Evolutionary conservation across 305 asterid genomes (phyloP).

Genomic region (Fraxinus floribunda): DNA sequence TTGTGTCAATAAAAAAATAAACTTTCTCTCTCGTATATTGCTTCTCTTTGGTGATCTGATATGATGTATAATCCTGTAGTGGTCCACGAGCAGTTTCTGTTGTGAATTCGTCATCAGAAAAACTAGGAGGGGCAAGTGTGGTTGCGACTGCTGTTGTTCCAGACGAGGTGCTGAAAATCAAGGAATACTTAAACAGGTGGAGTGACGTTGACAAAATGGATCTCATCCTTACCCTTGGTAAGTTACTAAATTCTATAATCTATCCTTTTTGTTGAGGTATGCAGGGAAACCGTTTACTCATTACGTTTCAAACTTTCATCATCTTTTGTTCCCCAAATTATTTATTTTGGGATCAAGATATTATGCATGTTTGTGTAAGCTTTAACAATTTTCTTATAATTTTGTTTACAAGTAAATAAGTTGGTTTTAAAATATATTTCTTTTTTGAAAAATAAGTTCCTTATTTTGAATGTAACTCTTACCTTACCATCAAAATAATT

Average conservation of each 20-base stretch:
- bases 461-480: background rate
- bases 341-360: background rate
- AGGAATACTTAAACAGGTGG: constrained; percentile 69
- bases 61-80: constrained; percentile 43
- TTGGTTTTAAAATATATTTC: background rate
- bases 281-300: background rate
- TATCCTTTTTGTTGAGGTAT: constrained; percentile 13
- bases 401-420: background rate
- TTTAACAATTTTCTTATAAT: background rate
- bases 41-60: constrained; percentile 16
- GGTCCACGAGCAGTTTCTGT: constrained; percentile 93
- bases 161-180: constrained; percentile 74
- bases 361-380: background rate
- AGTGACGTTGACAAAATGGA: constrained; percentile 85
- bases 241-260: constrained; percentile 14
- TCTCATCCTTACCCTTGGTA: constrained; percentile 93
- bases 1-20: background rate
- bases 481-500: background rate
- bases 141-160: constrained; percentile 76
- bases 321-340: background rate
- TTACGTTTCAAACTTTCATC: background rate
- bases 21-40: background rate
- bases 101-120: constrained; percentile 79
- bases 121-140: constrained; percentile 75
- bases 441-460: background rate